phyloP scores from a whole-genome alignment of 257 asterid species.

The Lithospermum erythrorhizon region DNA sequence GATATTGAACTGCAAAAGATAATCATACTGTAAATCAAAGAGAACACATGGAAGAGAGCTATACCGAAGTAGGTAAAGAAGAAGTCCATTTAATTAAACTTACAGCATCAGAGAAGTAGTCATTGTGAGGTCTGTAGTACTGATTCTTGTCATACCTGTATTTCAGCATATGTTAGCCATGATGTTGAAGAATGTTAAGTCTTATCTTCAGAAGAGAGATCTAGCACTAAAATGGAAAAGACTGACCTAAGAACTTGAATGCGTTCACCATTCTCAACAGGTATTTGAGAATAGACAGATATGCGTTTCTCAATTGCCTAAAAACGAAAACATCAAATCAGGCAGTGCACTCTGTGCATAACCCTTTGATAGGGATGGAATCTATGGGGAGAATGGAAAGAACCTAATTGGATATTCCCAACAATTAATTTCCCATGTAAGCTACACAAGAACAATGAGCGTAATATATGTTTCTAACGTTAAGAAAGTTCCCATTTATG shows the following conservation, averaged over 20 bases:
- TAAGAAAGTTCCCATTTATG: conserved; percentile 1
- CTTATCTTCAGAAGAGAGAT: conserved; percentile 15
- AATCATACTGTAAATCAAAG: conserved; percentile 7
- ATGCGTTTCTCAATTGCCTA: conserved; percentile 86
- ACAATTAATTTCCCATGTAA: background rate
- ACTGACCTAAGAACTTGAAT: conserved; percentile 71
- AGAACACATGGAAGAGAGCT: background rate
- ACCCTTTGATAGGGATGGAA: background rate
- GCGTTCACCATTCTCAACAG: conserved; percentile 82
- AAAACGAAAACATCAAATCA: conserved; percentile 10
- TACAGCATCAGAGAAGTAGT: conserved; percentile 76
- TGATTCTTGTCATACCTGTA: conserved; percentile 83
- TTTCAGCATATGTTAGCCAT: conserved; percentile 73
- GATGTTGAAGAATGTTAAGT: conserved; percentile 26
- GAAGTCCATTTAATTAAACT: conserved; percentile 16
- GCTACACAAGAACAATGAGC: background rate
- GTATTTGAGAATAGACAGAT: conserved; percentile 71
- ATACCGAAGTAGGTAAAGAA: conserved; percentile 1
- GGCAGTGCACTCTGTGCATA: background rate
- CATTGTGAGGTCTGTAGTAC: conserved; percentile 72
- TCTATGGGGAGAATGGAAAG: background rate
- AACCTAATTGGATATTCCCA: background rate
- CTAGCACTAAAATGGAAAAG: conserved; percentile 9
- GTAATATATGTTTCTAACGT: background rate
- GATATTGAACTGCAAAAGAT: conserved; percentile 45